Conservation (phyloP, 2,329 filamentous ascomycete species). For the Onygenales sp. region DNA sequence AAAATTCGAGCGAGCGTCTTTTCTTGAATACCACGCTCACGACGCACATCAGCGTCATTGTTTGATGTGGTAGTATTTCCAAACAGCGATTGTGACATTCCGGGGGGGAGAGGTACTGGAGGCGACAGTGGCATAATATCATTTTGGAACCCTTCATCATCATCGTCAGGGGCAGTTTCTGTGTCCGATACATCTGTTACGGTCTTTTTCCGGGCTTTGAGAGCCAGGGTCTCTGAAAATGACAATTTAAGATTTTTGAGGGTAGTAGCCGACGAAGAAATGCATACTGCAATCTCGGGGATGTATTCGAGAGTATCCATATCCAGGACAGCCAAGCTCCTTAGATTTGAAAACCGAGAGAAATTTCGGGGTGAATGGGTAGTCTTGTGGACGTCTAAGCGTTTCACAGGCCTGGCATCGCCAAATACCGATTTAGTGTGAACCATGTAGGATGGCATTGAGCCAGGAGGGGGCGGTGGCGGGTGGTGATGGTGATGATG, state of each 20-base stretch:
- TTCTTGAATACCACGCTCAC: slow-evolving; percentile 14
- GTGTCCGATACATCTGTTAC: slow-evolving; percentile 39
- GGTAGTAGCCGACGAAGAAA: slow-evolving; percentile 46
- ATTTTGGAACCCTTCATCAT: slow-evolving; percentile 40
- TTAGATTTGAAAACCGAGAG: slow-evolving; percentile 48
- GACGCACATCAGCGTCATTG: slow-evolving; percentile 11
- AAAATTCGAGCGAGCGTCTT: slow-evolving; percentile 14
- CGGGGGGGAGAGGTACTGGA: slow-evolving; percentile 2
- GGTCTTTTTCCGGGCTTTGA: slow-evolving; percentile 35
- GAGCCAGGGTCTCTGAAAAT: slow-evolving; percentile 46
- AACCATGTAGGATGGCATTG: background rate
- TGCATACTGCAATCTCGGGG: slow-evolving; percentile 46
- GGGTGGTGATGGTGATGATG: slow-evolving; percentile 13
- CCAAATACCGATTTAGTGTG: background rate
- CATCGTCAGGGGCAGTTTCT: slow-evolving; percentile 32
- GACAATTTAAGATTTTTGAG: slow-evolving; percentile 49
- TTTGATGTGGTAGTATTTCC: slow-evolving; percentile 10
- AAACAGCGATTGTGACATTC: background rate
- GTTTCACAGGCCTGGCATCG: background rate
- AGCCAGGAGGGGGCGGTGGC: slow-evolving; percentile 3
- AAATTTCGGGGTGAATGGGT: slow-evolving; percentile 43
- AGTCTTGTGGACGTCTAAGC: slow-evolving; percentile 2
- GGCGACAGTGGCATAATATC: slow-evolving; percentile 6
- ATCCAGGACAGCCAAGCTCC: slow-evolving; percentile 47
- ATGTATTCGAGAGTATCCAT: slow-evolving; percentile 51